These are phyloP conservation scores for Annulohypoxylon maeteangense DNA, from an alignment of 495 filamentous ascomycete genomes.

Conservation along the genomic window DNA sequence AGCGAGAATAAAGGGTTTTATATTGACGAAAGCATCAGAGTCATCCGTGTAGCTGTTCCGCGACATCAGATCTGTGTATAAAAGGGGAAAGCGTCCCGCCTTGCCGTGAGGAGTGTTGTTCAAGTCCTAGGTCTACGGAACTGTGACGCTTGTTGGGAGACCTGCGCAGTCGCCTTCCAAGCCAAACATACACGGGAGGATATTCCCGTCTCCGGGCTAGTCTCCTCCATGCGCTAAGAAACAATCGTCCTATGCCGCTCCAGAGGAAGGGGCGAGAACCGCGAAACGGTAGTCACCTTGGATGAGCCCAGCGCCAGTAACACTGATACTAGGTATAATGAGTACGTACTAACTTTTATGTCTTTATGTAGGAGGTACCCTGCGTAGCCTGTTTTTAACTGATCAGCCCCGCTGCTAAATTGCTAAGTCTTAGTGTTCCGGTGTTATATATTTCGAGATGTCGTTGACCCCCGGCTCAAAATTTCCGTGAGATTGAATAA, in stretches of 20 bases:
- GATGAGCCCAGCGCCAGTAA: conserved; percentile 66
- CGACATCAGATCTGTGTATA: conserved; percentile 71
- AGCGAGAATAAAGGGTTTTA: conserved; percentile 68
- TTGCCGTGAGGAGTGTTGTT: conserved; percentile 63
- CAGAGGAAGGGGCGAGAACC: conserved; percentile 60
- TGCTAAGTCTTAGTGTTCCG: background rate
- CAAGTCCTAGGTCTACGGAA: conserved; percentile 70
- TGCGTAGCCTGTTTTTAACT: conserved; percentile 63
- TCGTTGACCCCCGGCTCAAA: background rate
- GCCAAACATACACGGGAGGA: conserved; percentile 74
- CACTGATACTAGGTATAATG: conserved; percentile 67
- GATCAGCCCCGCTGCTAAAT: conserved; percentile 1
- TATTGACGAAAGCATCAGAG: conserved; percentile 60
- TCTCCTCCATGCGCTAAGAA: conserved; percentile 71
- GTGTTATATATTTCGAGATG: background rate
- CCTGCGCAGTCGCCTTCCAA: conserved; percentile 70
- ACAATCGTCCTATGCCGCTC: conserved; percentile 65
- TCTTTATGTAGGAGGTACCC: conserved; percentile 64
- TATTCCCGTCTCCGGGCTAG: conserved; percentile 70
- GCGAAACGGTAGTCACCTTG: conserved; percentile 75
- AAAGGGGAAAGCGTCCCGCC: conserved; percentile 66
- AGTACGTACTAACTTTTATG: conserved; percentile 61
- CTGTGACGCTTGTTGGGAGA: conserved; percentile 63
- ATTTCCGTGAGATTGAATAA: conserved; percentile 5
- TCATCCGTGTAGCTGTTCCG: conserved; percentile 71